Evolutionary conservation across 176 grass and related monocot genomes (phyloP), one percentile per base, ranked within the genome.

Genomic region (Puccinellia tenuiflora): DNA sequence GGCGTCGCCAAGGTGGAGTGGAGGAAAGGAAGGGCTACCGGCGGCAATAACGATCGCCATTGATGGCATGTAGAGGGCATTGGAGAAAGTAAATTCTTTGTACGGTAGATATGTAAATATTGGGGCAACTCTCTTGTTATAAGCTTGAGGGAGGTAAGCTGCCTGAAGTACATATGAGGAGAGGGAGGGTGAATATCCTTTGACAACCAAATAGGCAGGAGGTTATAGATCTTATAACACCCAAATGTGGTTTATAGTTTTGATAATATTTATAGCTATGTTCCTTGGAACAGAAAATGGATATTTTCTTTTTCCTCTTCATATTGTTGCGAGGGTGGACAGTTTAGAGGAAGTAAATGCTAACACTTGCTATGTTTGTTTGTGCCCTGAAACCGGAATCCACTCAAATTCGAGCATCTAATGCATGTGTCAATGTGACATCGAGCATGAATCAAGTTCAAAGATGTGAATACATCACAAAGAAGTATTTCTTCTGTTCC

Each of bases 21-120:
- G 69, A 4, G 60, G 45, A 0, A 62, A 60, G 30, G 85, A 95
- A 61, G 90, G 89, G 66, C 59, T 96, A 43, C 93, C 93, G 0
- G 74, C 26, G 15, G 71, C 61, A 2, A 93, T 99, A 73, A 84
- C 88, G 0, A 83, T 96, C 5, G 78, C 85, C 54, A 87, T 96
- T 15, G 87, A 93, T 75, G 87, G 85, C 50, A 78, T 83, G 77
- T 89, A 93, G 88, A 78, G 16, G 78, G 50, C 24, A 51, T 86
- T 87, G 74, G 81, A 81, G 47, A 54, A 42, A 80, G 85, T 68
- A 86, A 91, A 88, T 88, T 93, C 82, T 90, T 88, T 88, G 86
- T 83, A 84, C 54, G 79, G 80, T 86, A 90, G 88, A 86, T 88
- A 95, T 93, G 92, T 98, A 93, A 81, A 98, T 98, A 98, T 72